Evolutionary conservation across 2,329 filamentous ascomycete species (phyloP).

Genomic region (Didymella sp.): DNA sequence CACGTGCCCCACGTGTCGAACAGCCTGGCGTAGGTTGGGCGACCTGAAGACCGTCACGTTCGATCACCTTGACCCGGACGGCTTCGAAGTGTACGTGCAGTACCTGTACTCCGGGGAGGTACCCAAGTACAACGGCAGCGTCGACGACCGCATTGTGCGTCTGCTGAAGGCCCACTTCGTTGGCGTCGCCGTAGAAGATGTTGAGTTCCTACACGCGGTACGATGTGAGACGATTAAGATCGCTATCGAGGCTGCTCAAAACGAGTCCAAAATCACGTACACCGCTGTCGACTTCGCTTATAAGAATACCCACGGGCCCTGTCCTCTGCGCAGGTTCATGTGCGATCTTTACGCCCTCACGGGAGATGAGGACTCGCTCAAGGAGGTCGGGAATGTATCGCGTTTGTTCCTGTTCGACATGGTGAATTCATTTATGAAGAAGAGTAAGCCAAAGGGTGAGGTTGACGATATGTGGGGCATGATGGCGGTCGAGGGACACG

Average conservation of each 20-base stretch:
- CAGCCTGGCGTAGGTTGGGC: not conserved
- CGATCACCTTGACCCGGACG: not conserved
- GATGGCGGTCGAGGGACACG: constrained; percentile 2
- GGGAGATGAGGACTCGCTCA: not conserved
- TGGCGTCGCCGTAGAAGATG: not conserved
- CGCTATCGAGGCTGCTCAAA: not conserved
- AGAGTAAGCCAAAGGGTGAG: not conserved
- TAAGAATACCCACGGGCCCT: constrained; percentile 1
- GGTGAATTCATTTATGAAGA: not conserved
- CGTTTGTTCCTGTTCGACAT: constrained; percentile 7
- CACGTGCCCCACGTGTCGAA: not conserved
- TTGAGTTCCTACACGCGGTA: not conserved
- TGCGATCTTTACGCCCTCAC: constrained; percentile 6
- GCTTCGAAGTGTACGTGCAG: constrained; percentile 11
- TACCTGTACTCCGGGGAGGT: constrained; percentile 2
- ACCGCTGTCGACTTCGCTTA: constrained; percentile 2
- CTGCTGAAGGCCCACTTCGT: constrained; percentile 9
- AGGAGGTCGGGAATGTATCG: not conserved
- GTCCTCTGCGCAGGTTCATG: not conserved
- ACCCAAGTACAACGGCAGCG: not conserved
- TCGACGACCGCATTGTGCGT: not conserved
- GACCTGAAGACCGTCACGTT: not conserved
- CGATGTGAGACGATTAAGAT: not conserved
- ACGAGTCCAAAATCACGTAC: not conserved
- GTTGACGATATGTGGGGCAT: not conserved